Evolutionary conservation across 495 filamentous ascomycete species (phyloP).

Genomic region (Podospora pseudoanserina): DNA sequence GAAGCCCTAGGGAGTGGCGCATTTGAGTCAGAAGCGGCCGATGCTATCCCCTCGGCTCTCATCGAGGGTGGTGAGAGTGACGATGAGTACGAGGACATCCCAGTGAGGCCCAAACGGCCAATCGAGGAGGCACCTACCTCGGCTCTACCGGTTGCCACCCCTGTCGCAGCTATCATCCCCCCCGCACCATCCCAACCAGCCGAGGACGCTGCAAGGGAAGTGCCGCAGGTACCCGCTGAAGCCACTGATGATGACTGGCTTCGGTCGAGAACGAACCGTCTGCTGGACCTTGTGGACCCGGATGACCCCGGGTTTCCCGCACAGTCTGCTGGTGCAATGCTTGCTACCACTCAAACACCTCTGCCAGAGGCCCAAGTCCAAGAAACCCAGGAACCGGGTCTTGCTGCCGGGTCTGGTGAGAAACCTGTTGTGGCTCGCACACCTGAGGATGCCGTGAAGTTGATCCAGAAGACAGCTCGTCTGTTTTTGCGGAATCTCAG

Average conservation of each 20-base stretch:
- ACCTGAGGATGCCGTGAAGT: slow-evolving; percentile 38
- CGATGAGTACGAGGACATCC: slow-evolving; percentile 63
- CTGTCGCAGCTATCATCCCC: background rate
- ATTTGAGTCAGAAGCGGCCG: slow-evolving; percentile 23
- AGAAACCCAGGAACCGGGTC: slow-evolving; percentile 18
- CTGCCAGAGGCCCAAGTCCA: slow-evolving; percentile 24
- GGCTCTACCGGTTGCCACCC: slow-evolving; percentile 7
- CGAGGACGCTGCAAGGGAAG: slow-evolving; percentile 17
- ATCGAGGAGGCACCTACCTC: slow-evolving; percentile 27
- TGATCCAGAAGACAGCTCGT: slow-evolving; percentile 58
- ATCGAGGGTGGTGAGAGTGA: slow-evolving; percentile 54
- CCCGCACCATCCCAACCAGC: slow-evolving; percentile 11
- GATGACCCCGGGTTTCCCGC: slow-evolving; percentile 39
- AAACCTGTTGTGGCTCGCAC: slow-evolving; percentile 19
- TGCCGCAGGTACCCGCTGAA: slow-evolving; percentile 22
- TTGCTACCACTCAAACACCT: slow-evolving; percentile 17
- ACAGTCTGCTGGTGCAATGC: slow-evolving; percentile 17
- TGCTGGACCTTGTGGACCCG: slow-evolving; percentile 75
- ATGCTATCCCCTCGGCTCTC: slow-evolving; percentile 45
- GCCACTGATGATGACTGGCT: slow-evolving; percentile 88
- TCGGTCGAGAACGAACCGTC: slow-evolving; percentile 82
- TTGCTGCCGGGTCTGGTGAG: slow-evolving; percentile 26
- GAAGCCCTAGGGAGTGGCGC: slow-evolving; percentile 20
- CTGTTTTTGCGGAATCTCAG: slow-evolving; percentile 87
- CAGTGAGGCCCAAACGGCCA: slow-evolving; percentile 38